Evolutionary conservation across 2,329 filamentous ascomycete species (phyloP).

Genomic region (Colletotrichum noveboracense): DNA sequence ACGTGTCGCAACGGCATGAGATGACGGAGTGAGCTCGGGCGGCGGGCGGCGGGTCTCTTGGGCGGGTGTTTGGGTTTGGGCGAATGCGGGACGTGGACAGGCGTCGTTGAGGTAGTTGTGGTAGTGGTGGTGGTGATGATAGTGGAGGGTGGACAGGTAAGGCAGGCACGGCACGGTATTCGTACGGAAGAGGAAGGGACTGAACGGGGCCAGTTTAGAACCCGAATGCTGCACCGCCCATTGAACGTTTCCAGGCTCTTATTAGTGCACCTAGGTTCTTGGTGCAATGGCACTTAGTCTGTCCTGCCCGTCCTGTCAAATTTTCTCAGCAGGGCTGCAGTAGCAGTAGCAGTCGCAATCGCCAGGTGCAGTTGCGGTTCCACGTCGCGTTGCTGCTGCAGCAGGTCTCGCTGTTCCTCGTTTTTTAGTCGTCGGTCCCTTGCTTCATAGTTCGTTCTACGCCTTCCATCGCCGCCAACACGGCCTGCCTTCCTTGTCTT

Average conservation of each 20-base stretch:
- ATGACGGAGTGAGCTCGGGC: conserved; percentile 15
- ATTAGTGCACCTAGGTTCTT: background rate
- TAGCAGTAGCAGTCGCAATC: background rate
- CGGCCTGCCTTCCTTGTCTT: background rate
- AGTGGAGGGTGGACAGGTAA: background rate
- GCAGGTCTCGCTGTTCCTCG: conserved; percentile 4
- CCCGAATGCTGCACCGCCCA: background rate
- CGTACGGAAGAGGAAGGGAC: background rate
- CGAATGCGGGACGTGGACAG: background rate
- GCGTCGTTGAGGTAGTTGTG: background rate
- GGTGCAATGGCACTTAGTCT: background rate
- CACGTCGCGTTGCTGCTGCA: background rate
- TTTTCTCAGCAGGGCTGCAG: conserved; percentile 6
- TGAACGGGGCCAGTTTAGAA: background rate
- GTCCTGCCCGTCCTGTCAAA: background rate
- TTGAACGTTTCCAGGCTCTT: background rate
- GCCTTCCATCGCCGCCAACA: background rate
- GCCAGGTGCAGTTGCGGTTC: background rate
- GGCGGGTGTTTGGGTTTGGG: background rate
- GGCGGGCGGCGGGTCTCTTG: background rate
- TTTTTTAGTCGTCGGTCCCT: conserved; percentile 4
- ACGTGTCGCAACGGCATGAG: conserved; percentile 14
- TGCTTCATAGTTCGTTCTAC: background rate
- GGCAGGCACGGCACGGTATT: background rate
- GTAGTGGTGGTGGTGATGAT: background rate